Evolutionary conservation across 2,329 filamentous ascomycete species (phyloP), one percentile per base, ranked within the genome.

Genomic region (Alternaria panax): DNA sequence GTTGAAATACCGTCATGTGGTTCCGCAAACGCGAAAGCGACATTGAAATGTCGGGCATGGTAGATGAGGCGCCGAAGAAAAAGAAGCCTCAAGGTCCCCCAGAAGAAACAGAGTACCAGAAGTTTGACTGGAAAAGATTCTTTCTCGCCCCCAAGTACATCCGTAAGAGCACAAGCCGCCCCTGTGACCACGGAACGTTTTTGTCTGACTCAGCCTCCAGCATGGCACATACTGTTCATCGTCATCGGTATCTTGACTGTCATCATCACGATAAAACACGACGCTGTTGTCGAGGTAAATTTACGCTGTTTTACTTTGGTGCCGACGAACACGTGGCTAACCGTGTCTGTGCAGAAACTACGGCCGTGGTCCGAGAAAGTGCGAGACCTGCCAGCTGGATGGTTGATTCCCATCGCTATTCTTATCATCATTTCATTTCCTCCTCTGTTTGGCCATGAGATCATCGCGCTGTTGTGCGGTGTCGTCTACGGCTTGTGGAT

Each of bases 401-500:
- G 71, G 70, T 63, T 77, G 16, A 77, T 77, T 22, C 75, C 75
- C 16, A 67, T 77, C 34, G 72, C 54, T 7, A 77, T 76, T 20
- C 65, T 77, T 12, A 63, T 77, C 41, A 52, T 76, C 18, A 70
- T 77, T 56, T 77, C 75, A 2, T 77, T 77, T 47, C 75, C 75
- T 14, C 75, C 75, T 9, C 61, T 77, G 0, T 76, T 77, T 50
- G 75, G 75, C 16, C 72, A 76, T 40, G 75, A 77, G 28, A 66
- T 77, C 20, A 66, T 77, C 47, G 75, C 71, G 2, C 27, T 76
- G 30, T 60, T 77, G 25, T 77, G 75, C 59, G 75, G 75, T 68
- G 69, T 77, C 4, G 71, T 77, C 7, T 77, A 73, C 40, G 74
- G 73, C 2, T 64, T 77, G 2, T 74, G 74, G 71, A 68, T 77